Percentiles rank a stretch among this genome's conserved stretches.
Evolutionary conservation across 371 early-diverging fungal species (phyloP).

Genomic region (Saksenaea vasiformis): DNA sequence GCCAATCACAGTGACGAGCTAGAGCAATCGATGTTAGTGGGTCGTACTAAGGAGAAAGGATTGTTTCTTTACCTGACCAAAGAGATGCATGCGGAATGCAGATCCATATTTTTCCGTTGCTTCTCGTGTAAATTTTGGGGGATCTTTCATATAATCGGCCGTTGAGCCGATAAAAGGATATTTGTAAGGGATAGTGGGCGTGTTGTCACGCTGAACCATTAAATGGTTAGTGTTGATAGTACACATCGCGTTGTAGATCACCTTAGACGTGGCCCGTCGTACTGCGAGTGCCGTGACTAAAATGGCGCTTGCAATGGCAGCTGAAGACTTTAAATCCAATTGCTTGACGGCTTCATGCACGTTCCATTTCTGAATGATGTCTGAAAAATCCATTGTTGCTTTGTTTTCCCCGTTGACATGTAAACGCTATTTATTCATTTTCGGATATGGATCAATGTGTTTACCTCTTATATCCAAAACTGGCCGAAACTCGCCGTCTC

Average conservation of each 20-base stretch:
- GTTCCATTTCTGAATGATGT: background rate
- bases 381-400: background rate
- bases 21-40: background rate
- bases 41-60: no score
- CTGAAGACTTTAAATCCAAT: background rate
- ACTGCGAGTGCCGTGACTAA: background rate
- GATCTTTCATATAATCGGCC: conserved; percentile 8
- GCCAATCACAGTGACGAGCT: conserved; percentile 22
- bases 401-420: background rate
- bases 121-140: conserved; percentile 9
- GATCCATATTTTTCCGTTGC: conserved; percentile 13
- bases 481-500: background rate
- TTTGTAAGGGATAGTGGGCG: conserved; percentile 16
- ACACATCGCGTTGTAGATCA: background rate
- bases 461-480: background rate
- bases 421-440: background rate
- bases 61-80: conserved; percentile 19
- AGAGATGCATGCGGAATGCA: conserved; percentile 12
- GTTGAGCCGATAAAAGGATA: conserved; percentile 22
- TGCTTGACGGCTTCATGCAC: background rate
- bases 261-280: background rate
- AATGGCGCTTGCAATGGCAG: background rate
- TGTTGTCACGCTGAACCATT: background rate
- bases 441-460: background rate
- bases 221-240: no score